Percentiles rank a stretch among this genome's conserved stretches.
Conservation (phyloP, 176 grass and related monocot genomes). For the Guadua angustifolia region DNA sequence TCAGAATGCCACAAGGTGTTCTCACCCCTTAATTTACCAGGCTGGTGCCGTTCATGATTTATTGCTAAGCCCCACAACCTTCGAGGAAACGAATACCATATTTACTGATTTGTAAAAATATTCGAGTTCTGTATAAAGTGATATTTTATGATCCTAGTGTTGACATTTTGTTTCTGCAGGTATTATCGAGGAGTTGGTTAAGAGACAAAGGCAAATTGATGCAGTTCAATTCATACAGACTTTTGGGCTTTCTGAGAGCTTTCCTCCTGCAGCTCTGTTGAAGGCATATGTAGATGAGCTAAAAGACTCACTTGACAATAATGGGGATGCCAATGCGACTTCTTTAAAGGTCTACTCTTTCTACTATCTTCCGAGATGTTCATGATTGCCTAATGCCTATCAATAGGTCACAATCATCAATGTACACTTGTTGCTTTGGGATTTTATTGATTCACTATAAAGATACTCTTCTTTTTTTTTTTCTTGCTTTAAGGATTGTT, state of each 20-base stretch:
- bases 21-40: constrained; percentile 55
- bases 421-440: background rate
- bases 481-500: constrained; percentile 15
- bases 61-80: constrained; percentile 33
- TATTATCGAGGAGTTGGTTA: constrained; percentile 67
- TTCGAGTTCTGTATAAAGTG: constrained; percentile 16
- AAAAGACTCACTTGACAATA: constrained; percentile 58
- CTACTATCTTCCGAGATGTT: constrained; percentile 17
- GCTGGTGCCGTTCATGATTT: constrained; percentile 37
- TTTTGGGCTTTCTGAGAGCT: constrained; percentile 66
- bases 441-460: background rate
- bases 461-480: constrained; percentile 13
- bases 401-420: background rate
- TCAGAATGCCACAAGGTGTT: constrained; percentile 52
- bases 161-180: constrained; percentile 48
- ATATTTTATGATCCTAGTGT: constrained; percentile 18
- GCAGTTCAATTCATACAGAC: constrained; percentile 80
- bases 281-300: constrained; percentile 67
- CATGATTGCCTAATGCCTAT: constrained; percentile 10
- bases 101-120: constrained; percentile 11
- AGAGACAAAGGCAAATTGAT: constrained; percentile 76
- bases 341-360: constrained; percentile 46
- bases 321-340: constrained; percentile 43
- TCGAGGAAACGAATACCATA: constrained; percentile 43
- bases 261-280: constrained; percentile 65